These are phyloP conservation scores for Sporobolus alterniflorus DNA, from an alignment of 202 grass and related monocot species.

Conservation along the genomic window DNA sequence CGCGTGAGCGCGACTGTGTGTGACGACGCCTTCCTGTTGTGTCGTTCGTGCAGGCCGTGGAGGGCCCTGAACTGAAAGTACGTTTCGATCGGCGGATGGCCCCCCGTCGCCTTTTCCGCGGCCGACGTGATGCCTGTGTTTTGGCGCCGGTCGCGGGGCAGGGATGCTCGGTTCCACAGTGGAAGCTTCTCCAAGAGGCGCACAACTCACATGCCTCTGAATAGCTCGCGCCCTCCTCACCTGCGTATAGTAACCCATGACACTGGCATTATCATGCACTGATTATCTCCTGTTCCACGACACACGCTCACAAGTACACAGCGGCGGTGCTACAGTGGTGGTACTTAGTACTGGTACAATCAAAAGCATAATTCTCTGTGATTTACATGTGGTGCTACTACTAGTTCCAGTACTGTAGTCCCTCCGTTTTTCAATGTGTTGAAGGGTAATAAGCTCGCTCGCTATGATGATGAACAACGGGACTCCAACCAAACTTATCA, in stretches of 20 bases:
- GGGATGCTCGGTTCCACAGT: conserved; percentile 12
- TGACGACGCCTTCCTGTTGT: neutral
- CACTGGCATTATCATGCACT: too few species aligned
- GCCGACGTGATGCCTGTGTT: conserved; percentile 32
- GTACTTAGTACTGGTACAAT: too few species aligned
- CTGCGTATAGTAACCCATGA: neutral
- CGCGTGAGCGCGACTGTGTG: too few species aligned
- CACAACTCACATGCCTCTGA: neutral
- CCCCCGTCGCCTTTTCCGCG: neutral
- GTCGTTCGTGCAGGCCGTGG: neutral
- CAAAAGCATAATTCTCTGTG: too few species aligned
- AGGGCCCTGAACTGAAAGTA: neutral
- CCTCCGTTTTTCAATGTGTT: too few species aligned
- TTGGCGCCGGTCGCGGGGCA: conserved; percentile 28
- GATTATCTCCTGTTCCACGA: neutral
- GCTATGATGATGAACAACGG: too few species aligned
- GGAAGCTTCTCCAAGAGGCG: conserved; percentile 8
- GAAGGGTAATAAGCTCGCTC: too few species aligned
- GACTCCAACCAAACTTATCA: too few species aligned
- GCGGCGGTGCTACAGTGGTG: neutral
- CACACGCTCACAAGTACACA: neutral
- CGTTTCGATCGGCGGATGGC: neutral
- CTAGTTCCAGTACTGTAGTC: too few species aligned
- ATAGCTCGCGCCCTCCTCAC: neutral
- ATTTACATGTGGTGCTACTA: too few species aligned